Base-by-base conservation (phyloP, 225 moss, liverwort and hornwort genomes). In the Marchantia polymorpha region DNA sequence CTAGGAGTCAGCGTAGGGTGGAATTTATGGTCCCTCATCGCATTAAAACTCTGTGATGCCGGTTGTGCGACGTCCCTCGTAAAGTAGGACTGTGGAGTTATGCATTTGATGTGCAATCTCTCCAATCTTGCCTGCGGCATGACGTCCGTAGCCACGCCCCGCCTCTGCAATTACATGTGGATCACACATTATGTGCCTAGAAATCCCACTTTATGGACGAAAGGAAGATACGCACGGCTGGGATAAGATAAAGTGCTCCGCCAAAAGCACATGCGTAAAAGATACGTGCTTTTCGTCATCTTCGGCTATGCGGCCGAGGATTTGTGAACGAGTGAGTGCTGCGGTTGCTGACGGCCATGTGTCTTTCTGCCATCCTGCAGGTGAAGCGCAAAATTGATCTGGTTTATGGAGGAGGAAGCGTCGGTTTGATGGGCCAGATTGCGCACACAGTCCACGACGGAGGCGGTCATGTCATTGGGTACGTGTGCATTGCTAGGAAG, bases 391-490 rank as follows among this genome's bases (percentile, higher is more conserved):
- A 93, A 72, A 84, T 97, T 25, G 92, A 97, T 81, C 83, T 97
- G 82, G 97, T 97, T 22, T 94, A 94, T 77, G 97, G 94, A 15
- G 94, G 94, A 58, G 97, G 97, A 12, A 94, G 92, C 30, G 87
- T 92, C 68, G 97, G 97, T 12, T 87, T 94, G 0, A 97, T 93
- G 94, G 97, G 97, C 20, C 92, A 93, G 82, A 94, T 94, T 6
- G 89, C 97, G 0, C 90, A 89, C 16, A 94, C 91, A 16, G 94
- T 97, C 2, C 82, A 94, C 55, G 82, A 87, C 23, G 87, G 86
- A 47, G 94, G 97, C 6, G 92, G 97, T 71, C 92, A 93, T 47
- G 97, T 97, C 26, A 88, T 94, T 69, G 97, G 93, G 94, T 94
- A 90, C 52, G 69, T 71, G 20, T 46, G 52, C 66, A 27, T 67